Base-by-base conservation (phyloP, 225 moss, liverwort and hornwort genomes). In the Marchantia paleacea region DNA sequence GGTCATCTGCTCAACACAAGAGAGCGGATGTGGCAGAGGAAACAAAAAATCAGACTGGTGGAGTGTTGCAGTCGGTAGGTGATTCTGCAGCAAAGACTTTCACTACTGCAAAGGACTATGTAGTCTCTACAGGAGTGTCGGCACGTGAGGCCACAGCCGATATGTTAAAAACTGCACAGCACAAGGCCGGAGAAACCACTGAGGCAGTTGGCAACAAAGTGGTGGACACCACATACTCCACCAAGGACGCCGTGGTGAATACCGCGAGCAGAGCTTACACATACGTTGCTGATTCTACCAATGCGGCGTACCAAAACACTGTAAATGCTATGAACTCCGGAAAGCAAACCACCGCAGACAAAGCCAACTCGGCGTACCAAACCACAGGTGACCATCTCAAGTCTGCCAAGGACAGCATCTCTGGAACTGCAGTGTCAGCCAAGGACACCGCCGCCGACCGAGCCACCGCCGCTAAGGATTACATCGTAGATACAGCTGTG, bases 31-130 rank as follows among this genome's bases (percentile, higher is more conserved):
- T 25, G 9, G 76, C 76, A 39, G 76, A 19, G 63, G 22, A 22
- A n/a, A n/a, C 61, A 2, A 47, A 78, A 52, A 3, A 62, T 18
- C 20, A 65, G 77, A 65, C 77, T 10, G 65, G 77, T 0, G 57
- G 75, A 55, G 12, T 79, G 12, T 4, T 79, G 70, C 79, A 79
- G 70, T 50, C 69, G 6, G 79, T 57, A 20, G 70, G 55, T 6
- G 69, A 79, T n/a, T 16, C 64, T 0, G 26, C 79, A 50, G 69
- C 28, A 4, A 69, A 55, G 30, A 50, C 64, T 12, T 26, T 25
- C 28, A 28, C 65, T 25, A 20, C 26, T 16, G 78, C 78, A 19
- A 79, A 79, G 66, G 78, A 79, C 66, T 79, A 79, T 52, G 79
- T 67, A 51, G 55, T 79, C 15, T 69, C 69, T 14, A 67, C 69